A percentile compares a stretch with the other conserved stretches of the same genome.
Evolutionary conservation across 2,329 filamentous ascomycete genomes (phyloP).

Genomic region (Fusarium domesticum): DNA sequence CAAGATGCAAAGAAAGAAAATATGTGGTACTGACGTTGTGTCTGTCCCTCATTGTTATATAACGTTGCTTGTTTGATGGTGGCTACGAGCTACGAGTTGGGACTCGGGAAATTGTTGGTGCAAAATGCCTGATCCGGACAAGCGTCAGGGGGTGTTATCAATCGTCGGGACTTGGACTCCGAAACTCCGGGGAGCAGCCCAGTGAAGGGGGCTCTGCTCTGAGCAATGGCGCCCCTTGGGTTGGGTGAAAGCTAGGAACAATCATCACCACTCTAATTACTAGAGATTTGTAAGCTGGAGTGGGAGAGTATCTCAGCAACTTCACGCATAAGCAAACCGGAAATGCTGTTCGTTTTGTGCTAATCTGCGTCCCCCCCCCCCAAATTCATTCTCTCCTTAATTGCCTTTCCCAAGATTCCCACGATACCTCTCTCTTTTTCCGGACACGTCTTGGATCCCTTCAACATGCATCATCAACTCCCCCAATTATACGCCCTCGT

Average conservation of each 20-base stretch:
- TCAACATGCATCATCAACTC: conserved; percentile 49
- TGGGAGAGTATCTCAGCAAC: conserved; percentile 15
- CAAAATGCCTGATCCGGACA: conserved; percentile 13
- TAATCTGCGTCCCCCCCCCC: conserved; percentile 13
- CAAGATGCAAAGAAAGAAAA: background rate
- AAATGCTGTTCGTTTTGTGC: conserved; percentile 15
- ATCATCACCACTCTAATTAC: conserved; percentile 9
- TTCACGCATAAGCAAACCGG: conserved; percentile 10
- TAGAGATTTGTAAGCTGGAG: conserved; percentile 27
- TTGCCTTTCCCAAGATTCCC: too few species aligned
- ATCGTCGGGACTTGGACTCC: conserved; percentile 14
- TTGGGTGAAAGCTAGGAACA: conserved; percentile 11
- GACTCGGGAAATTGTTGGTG: conserved; percentile 21
- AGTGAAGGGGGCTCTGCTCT: too few species aligned
- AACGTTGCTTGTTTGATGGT: too few species aligned
- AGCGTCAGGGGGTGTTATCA: conserved; percentile 19
- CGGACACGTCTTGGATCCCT: conserved; percentile 1
- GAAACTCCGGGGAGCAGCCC: conserved; percentile 19
- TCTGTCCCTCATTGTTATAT: too few species aligned
- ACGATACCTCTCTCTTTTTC: conserved; percentile 1
- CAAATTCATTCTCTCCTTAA: conserved; percentile 4
- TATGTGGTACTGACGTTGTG: background rate
- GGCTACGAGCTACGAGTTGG: too few species aligned
- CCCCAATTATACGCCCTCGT: conserved; percentile 48
- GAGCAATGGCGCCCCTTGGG: background rate